Evolutionary conservation across 2,329 filamentous ascomycete genomes (phyloP), one percentile per base, ranked within the genome.

Genomic region (Colletotrichum tropicicola): DNA sequence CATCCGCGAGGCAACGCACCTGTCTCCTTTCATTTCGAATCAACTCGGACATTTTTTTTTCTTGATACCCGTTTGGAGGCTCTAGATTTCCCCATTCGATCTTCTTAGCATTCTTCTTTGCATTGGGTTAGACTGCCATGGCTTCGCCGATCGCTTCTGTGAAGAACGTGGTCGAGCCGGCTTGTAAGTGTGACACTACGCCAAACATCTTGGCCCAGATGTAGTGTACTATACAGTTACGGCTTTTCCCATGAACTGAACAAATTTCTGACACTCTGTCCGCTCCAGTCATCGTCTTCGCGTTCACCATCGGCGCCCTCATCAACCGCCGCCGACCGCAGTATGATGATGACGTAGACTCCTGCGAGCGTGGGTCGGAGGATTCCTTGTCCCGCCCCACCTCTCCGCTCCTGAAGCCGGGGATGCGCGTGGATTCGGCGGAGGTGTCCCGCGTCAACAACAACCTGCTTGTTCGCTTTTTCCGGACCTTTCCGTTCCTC

Each of bases 401-500:
- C 19, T 61, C 61, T 51, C 65, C 62, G 27, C 51, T 61, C 19
- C 62, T 67, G 9, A 64, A 67, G 37, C 60, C 65, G 49, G 62
- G 37, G 49, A 56, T 51, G 57, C 57, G 57, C n/a, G 62, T 17
- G 25, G 63, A 48, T 13, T 44, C 52, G 21, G 30, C 17, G 15
- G 52, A 58, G 17, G 45, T n/a, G 10, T 53, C 52, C 56, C 57
- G 56, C 12, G 56, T 76, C 2, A 32, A 64, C 52, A 37, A 30
- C 21, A 66, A 66, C 23, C 59, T 64, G 6, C 25, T 66, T 19
- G 59, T 64, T 12, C 71, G 72, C 13, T 77, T 77, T 65, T 74
- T 71, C 53, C 70, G 70, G 7, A 66, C 69, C 0, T 77, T 73
- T 53, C 75, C 75, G 0, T 77, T 77, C 25, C 62, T 77, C 6